Evolutionary conservation across 1,284 basidiomycete genomes (phyloP), one percentile per base, ranked within the genome.

Genomic region (Flammula alnicola): DNA sequence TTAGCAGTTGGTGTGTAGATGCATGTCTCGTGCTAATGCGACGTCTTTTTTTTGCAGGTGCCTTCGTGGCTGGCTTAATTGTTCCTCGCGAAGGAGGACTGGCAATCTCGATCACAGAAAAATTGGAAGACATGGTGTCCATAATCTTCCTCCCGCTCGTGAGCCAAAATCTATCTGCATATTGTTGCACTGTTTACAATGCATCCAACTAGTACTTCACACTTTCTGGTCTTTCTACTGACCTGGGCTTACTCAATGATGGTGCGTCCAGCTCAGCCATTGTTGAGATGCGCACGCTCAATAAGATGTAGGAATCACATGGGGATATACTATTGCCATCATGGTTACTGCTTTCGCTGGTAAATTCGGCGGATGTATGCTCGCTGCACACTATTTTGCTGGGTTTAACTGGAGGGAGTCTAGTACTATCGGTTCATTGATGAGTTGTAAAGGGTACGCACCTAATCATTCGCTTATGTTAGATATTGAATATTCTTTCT

Each of bases 361-460:
- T 43, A 98, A 98, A 70, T 96, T 91, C 61, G 68, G 80, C 0
- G 84, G 87, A 0, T 95, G 90, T 60, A 76, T 83, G 0, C 63
- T 83, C 2, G 78, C 88, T 0, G 93, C 95, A 0, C 80, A 72
- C 55, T 74, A 71, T 57, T 56, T 78, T 3, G 80, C 84, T 32
- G 87, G 88, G 1, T 96, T 95, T 71, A 83, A 71, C 37, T 79
- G 79, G 75, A 79, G 95, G 47, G 95, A 98, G 68, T 80, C 88
- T 0, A 80, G 84, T 19, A 85, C 95, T 0, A 89, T 98, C 48
- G 95, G 95, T 2, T 86, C 89, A 30, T 74, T 98, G 50, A 98
- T 99, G 95, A 89, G 84, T 64, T 98, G 95, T 71, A 98, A 98
- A 75, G 95, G 95, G 84, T 91, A 56, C 48, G 77, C 47, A 5